These are phyloP conservation scores for Aeschynomene evenia DNA, from an alignment of 306 rosid genomes.

Conservation along the genomic window DNA sequence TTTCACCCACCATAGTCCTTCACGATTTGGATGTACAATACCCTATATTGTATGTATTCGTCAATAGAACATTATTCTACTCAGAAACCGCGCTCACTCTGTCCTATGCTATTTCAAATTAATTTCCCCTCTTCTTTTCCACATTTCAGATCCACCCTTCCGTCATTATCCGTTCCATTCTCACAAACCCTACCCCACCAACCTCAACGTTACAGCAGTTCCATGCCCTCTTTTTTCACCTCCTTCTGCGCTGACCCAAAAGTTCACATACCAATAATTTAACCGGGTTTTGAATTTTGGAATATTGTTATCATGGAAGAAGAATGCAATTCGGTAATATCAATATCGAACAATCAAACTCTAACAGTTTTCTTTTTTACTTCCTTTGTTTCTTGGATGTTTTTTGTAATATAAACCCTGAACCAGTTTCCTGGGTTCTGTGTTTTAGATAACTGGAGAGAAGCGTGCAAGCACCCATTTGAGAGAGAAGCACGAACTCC, in stretches of 20 bases:
- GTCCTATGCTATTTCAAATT: slow-evolving; percentile 37
- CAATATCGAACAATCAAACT: slow-evolving; percentile 33
- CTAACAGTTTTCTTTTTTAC: slow-evolving; percentile 49
- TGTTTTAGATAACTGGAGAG: slow-evolving; percentile 47
- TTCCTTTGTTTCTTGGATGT: neutral
- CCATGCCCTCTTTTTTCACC: neutral
- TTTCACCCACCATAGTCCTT: too few relatives aligned
- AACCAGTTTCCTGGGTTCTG: neutral
- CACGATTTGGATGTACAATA: too few relatives aligned
- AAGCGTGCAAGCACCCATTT: slow-evolving; percentile 45
- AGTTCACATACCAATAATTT: neutral
- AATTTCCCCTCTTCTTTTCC: neutral
- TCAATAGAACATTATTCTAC: too few relatives aligned
- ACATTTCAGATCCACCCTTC: slow-evolving; percentile 7
- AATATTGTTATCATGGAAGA: slow-evolving; percentile 38
- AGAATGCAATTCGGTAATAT: slow-evolving; percentile 29
- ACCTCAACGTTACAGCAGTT: neutral
- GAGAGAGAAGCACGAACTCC: slow-evolving; percentile 33
- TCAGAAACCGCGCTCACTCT: slow-evolving; percentile 34
- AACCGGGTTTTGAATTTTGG: slow-evolving; percentile 1
- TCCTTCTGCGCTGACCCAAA: neutral
- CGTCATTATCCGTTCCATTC: neutral
- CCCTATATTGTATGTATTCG: too few relatives aligned
- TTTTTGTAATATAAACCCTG: neutral
- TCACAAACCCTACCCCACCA: slow-evolving; percentile 36